Conservation (phyloP, 169 alveolate species). For the Perkinsus marinus region DNA sequence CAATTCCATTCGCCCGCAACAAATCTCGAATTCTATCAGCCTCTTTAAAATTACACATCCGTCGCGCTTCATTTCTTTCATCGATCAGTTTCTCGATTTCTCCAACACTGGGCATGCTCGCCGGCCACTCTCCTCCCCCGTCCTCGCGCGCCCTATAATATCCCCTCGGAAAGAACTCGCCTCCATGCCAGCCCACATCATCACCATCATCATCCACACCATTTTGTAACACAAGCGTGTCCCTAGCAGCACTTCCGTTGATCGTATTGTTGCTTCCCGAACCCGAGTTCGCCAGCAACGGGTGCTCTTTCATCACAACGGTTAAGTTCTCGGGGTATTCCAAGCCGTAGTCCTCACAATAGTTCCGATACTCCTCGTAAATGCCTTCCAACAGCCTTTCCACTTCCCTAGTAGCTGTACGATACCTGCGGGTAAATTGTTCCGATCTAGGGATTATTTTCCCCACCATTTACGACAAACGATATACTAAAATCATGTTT, state of each 20-base stretch:
- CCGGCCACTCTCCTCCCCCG: neutral
- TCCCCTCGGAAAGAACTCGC: neutral
- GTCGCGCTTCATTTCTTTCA: slow-evolving; percentile 14
- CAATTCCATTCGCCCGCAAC: slow-evolving; percentile 9
- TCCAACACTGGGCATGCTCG: neutral
- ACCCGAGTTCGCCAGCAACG: neutral
- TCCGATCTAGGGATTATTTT: neutral
- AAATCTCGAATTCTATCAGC: slow-evolving; percentile 9
- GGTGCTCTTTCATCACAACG: neutral
- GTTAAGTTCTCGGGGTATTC: neutral
- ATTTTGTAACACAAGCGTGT: neutral
- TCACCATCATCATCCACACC: neutral
- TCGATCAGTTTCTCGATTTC: slow-evolving; percentile 3
- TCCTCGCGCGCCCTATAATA: neutral
- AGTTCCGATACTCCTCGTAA: neutral
- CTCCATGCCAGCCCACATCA: neutral
- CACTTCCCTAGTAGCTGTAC: neutral
- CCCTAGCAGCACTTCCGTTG: neutral
- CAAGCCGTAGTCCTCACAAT: neutral
- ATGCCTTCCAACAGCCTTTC: neutral
- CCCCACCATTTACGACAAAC: neutral
- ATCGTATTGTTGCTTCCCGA: neutral
- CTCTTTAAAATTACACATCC: slow-evolving; percentile 9
- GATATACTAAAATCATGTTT: neutral
- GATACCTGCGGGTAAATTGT: neutral